phyloP scores from a whole-genome alignment of 2,329 filamentous ascomycete species.

The Ceratocystis diversiconidia region DNA sequence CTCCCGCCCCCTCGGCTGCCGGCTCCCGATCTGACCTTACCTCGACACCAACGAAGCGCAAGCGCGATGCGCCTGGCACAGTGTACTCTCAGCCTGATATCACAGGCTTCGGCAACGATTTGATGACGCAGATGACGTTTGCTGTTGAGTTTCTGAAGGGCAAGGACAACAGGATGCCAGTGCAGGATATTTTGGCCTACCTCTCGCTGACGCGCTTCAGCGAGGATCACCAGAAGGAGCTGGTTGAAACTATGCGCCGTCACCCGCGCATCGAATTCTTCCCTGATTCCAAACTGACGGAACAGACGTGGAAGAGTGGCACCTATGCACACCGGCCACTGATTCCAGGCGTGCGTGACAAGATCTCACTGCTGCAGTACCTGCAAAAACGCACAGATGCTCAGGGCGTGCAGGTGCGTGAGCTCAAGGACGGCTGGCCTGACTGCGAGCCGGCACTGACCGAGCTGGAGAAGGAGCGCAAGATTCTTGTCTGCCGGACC shows the following conservation, averaged over 20 bases:
- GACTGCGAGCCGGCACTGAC: constrained; percentile 68
- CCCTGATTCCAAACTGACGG: constrained; percentile 44
- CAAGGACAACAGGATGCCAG: constrained; percentile 53
- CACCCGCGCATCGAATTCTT: constrained; percentile 46
- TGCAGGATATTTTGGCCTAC: constrained; percentile 66
- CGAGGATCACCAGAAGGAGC: constrained; percentile 46
- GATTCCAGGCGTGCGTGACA: constrained; percentile 63
- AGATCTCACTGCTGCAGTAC: constrained; percentile 62
- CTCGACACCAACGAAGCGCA: constrained; percentile 51
- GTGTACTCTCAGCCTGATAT: constrained; percentile 66
- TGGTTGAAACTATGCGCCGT: constrained; percentile 53
- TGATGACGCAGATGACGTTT: constrained; percentile 78
- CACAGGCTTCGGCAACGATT: constrained; percentile 61
- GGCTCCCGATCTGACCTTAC: constrained; percentile 24
- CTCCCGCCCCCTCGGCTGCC: constrained; percentile 46
- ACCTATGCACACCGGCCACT: constrained; percentile 74
- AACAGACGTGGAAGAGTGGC: constrained; percentile 51
- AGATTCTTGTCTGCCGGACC: constrained; percentile 71
- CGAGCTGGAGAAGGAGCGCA: constrained; percentile 61
- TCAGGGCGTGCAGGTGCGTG: constrained; percentile 68
- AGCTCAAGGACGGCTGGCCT: constrained; percentile 92
- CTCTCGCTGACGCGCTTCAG: constrained; percentile 54
- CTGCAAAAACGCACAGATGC: constrained; percentile 72
- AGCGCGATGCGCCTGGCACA: constrained; percentile 39
- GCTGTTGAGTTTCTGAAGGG: constrained; percentile 70